These are phyloP conservation scores for Nevesoporus exiguus DNA, from an alignment of 768 basidiomycete genomes.

Conservation along the genomic window DNA sequence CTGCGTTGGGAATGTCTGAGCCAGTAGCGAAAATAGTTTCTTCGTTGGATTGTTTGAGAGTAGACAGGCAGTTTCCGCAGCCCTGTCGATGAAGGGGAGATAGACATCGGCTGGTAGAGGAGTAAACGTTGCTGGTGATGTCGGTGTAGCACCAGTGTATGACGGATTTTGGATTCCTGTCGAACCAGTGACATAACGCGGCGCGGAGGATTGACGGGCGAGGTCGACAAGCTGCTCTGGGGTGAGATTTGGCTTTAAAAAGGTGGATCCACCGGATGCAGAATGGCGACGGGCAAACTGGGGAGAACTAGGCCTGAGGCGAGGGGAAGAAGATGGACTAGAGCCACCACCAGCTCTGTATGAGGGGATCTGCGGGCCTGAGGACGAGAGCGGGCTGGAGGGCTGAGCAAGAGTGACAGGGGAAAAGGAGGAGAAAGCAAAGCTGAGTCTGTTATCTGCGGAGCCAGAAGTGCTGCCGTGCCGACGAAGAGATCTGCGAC, in stretches of 20 bases:
- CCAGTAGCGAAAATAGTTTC: constrained; percentile 68
- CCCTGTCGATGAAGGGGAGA: constrained; percentile 84
- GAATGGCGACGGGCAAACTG: constrained; percentile 29
- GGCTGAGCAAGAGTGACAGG: constrained; percentile 20
- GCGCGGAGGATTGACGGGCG: constrained; percentile 57
- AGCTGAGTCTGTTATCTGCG: constrained; percentile 45
- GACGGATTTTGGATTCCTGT: not conserved
- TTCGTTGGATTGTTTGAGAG: constrained; percentile 62
- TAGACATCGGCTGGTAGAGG: constrained; percentile 72
- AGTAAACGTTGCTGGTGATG: constrained; percentile 59
- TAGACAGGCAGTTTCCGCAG: constrained; percentile 68
- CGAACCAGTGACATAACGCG: constrained; percentile 22
- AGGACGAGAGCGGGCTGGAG: constrained; percentile 19
- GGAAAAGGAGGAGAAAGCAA: constrained; percentile 66
- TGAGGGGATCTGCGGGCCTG: constrained; percentile 31
- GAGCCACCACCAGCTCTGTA: constrained; percentile 26
- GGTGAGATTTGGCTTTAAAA: constrained; percentile 49
- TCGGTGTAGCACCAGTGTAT: not conserved
- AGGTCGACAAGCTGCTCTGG: constrained; percentile 77
- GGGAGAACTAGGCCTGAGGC: constrained; percentile 50
- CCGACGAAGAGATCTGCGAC: constrained; percentile 32
- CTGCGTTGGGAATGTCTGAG: constrained; percentile 58
- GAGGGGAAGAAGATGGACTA: constrained; percentile 40
- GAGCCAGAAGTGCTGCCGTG: constrained; percentile 30
- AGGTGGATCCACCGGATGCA: constrained; percentile 33